A percentile compares a stretch with the other conserved stretches of the same genome.
Evolutionary conservation across 2,329 filamentous ascomycete genomes (phyloP).

Genomic region (Exophiala aquamarina): DNA sequence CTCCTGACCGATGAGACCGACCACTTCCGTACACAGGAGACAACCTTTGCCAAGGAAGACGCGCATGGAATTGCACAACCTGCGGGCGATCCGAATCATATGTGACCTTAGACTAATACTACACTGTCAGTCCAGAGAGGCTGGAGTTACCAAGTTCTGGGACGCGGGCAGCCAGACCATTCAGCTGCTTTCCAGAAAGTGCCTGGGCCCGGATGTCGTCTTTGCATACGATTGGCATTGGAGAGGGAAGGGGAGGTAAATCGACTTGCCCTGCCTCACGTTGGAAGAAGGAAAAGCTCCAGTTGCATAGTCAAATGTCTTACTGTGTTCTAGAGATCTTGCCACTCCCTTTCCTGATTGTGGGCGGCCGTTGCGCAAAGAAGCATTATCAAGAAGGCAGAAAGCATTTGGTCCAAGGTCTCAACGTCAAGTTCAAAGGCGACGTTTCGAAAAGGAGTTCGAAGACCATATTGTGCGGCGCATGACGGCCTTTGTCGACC

Average conservation of each 20-base stretch:
- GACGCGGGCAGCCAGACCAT: not conserved
- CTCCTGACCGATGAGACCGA: not conserved
- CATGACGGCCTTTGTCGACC: not conserved
- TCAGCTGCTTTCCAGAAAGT: not conserved
- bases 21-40: not conserved
- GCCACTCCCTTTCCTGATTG: not conserved
- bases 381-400: not conserved
- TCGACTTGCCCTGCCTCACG: not conserved
- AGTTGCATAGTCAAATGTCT: not conserved
- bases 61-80: not conserved
- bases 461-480: not conserved
- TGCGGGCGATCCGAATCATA: no score
- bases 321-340: not conserved
- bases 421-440: not conserved
- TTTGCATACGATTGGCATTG: not conserved
- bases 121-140: not conserved
- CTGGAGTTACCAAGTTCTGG: not conserved
- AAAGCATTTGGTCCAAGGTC: not conserved
- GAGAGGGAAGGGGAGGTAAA: not conserved
- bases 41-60: not conserved
- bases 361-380: not conserved
- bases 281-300: not conserved
- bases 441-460: not conserved
- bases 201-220: not conserved
- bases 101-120: no score